Evolutionary conservation across 108 stramenopile species (phyloP).

Genomic region (Phaeodactylum tricornutum): DNA sequence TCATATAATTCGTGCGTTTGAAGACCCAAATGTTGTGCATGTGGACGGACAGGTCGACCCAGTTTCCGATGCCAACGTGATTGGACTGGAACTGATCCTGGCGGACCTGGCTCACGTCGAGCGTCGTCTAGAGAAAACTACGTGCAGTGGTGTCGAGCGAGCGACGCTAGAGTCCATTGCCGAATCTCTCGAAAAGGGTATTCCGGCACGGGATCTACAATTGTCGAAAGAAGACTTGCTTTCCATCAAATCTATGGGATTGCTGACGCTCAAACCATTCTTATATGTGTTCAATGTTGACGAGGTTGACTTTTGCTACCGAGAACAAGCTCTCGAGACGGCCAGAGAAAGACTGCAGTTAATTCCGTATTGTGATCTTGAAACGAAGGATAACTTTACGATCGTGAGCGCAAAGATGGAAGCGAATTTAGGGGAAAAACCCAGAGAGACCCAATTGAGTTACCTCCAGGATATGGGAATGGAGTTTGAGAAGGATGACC

Average conservation of each 20-base stretch:
- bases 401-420: too few species aligned
- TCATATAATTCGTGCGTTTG: constrained; percentile 81
- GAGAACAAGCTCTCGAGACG: too few species aligned
- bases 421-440: too few species aligned
- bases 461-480: too few species aligned
- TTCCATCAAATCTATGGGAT: constrained; percentile 52
- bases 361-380: too few species aligned
- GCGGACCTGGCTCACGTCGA: constrained; percentile 85
- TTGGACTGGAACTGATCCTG: constrained; percentile 80
- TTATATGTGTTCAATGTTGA: constrained; percentile 91
- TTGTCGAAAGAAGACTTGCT: constrained; percentile 30
- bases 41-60: constrained; percentile 87
- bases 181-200: constrained; percentile 35
- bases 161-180: constrained; percentile 45
- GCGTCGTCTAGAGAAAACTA: constrained; percentile 56
- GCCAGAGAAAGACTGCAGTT: too few species aligned
- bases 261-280: constrained; percentile 76
- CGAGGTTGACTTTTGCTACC: constrained; percentile 67
- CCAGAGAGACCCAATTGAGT: too few species aligned
- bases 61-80: constrained; percentile 74
- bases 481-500: too few species aligned
- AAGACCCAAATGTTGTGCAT: constrained; percentile 67
- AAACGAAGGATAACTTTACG: too few species aligned
- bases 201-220: constrained; percentile 49
- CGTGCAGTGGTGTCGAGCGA: constrained; percentile 41